Conservation (phyloP, 2,329 filamentous ascomycete genomes). For the Fusarium floridanum region DNA sequence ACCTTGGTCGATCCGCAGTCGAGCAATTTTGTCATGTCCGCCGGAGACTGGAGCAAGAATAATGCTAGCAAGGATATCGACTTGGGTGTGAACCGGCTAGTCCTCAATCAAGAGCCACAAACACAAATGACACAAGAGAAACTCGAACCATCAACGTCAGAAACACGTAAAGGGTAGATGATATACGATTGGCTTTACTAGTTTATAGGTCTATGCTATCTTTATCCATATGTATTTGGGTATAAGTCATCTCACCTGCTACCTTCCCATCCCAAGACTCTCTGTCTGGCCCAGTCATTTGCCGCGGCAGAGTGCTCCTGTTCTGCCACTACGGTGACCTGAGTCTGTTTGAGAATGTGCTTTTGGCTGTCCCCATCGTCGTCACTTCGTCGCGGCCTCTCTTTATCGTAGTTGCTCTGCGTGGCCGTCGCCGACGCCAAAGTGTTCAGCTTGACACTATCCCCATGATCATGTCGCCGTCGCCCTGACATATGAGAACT, state of each 20-base stretch:
- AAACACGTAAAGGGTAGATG: neutral
- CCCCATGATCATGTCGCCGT: neutral
- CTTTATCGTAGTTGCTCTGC: slow-evolving; percentile 3
- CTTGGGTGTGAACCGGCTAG: neutral
- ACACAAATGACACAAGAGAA: neutral
- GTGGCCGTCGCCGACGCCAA: neutral
- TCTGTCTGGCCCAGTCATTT: slow-evolving; percentile 20
- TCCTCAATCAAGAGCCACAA: neutral
- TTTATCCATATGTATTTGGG: neutral
- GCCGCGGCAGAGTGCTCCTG: slow-evolving; percentile 1
- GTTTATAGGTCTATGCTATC: neutral
- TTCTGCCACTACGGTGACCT: slow-evolving; percentile 17
- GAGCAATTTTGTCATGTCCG: slow-evolving; percentile 12
- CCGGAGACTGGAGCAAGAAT: slow-evolving; percentile 11
- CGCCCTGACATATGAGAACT: neutral
- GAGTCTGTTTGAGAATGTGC: slow-evolving; percentile 40
- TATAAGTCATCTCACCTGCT: neutral
- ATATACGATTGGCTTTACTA: neutral
- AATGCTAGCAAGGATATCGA: slow-evolving; percentile 14
- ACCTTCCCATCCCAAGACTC: neutral
- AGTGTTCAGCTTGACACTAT: slow-evolving; percentile 14
- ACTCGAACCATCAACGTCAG: neutral
- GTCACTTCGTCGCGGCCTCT: slow-evolving; percentile 20
- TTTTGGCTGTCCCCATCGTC: slow-evolving; percentile 42
- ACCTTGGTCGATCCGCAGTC: slow-evolving; percentile 12